A percentile compares a stretch with the other conserved stretches of the same genome.
Evolutionary conservation across 495 filamentous ascomycete genomes (phyloP).

Genomic region (Trichocladium uniseriatum): DNA sequence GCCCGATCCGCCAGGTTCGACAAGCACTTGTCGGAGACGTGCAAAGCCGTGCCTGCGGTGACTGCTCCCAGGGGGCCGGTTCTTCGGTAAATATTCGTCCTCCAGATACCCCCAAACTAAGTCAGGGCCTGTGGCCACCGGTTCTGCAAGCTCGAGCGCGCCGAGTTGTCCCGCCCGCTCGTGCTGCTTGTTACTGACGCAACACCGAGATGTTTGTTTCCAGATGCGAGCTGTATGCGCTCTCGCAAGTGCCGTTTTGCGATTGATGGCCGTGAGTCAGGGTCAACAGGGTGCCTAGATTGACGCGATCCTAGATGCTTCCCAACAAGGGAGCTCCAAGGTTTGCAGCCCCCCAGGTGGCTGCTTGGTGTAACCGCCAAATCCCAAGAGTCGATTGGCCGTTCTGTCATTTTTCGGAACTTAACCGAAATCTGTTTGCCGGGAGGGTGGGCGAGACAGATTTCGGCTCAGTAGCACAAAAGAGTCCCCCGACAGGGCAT

Average conservation of each 20-base stretch:
- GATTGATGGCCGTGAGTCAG: not conserved
- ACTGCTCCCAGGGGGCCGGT: slow-evolving; percentile 23
- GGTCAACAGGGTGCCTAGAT: too few species aligned
- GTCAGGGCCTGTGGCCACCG: slow-evolving; percentile 1
- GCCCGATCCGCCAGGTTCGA: not conserved
- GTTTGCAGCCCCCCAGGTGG: not conserved
- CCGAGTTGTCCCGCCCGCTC: not conserved
- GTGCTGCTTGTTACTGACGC: slow-evolving; percentile 1
- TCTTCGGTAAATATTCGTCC: slow-evolving; percentile 15
- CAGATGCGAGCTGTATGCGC: not conserved
- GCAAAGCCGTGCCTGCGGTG: slow-evolving; percentile 19
- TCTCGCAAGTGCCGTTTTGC: not conserved
- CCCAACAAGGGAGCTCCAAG: not conserved
- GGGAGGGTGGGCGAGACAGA: not conserved
- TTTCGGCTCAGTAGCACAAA: not conserved
- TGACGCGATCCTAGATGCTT: not conserved
- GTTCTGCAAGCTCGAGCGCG: not conserved
- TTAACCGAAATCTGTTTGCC: not conserved
- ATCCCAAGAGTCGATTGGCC: not conserved
- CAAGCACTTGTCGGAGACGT: not conserved
- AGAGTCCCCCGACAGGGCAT: too few species aligned
- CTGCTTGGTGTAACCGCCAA: slow-evolving; percentile 2
- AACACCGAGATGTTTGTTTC: not conserved
- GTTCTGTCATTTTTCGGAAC: not conserved
- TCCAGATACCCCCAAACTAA: slow-evolving; percentile 4